Conservation (phyloP, 352 stramenopile species). For the Phytophthora niederhauseri region DNA sequence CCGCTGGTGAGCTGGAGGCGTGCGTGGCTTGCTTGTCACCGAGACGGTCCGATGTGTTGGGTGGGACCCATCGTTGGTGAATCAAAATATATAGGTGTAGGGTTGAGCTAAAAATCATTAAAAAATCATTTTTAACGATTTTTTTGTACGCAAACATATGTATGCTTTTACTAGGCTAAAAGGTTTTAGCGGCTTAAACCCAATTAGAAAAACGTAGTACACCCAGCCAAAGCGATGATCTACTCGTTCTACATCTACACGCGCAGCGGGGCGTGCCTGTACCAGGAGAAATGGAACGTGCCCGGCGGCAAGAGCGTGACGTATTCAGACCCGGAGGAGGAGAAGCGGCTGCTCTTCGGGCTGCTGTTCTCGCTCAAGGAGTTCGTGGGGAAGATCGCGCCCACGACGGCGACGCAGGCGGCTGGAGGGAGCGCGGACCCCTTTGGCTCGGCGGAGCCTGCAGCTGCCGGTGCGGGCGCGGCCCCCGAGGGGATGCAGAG, state of each 20-base stretch:
- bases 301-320: constrained; percentile 64
- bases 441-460: constrained; percentile 21
- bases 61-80: constrained; percentile 4
- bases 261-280: constrained; percentile 87
- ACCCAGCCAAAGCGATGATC: too few relatives aligned
- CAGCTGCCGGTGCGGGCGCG: constrained; percentile 18
- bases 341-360: constrained; percentile 92
- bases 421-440: constrained; percentile 11
- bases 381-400: constrained; percentile 83
- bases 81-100: constrained; percentile 20
- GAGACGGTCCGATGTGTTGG: constrained; percentile 19
- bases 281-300: constrained; percentile 91
- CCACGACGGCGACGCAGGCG: constrained; percentile 31
- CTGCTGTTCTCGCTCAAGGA: constrained; percentile 94
- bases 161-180: too few relatives aligned
- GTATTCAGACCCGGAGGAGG: constrained; percentile 86
- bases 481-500: constrained; percentile 66
- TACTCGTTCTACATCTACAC: constrained; percentile 95
- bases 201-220: too few relatives aligned
- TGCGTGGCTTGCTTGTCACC: constrained; percentile 32
- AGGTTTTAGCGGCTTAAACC: too few relatives aligned
- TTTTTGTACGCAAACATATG: too few relatives aligned
- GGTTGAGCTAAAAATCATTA: not conserved
- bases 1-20: constrained; percentile 1
- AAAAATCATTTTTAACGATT: too few relatives aligned